Evolutionary conservation across 1,284 basidiomycete species (phyloP).

Genomic region (Mycena sp.): DNA sequence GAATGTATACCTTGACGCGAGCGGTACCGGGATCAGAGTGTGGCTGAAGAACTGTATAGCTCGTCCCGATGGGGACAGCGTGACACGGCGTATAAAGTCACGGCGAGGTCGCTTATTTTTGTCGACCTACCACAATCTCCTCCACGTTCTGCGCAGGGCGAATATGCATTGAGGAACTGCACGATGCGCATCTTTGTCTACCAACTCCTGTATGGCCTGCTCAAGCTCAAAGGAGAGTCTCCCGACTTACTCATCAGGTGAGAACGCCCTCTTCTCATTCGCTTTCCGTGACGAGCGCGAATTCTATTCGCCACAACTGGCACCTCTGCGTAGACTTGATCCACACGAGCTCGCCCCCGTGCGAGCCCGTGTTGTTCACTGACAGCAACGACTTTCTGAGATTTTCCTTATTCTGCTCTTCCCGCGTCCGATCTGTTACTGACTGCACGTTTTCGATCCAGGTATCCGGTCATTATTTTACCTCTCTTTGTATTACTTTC

Average conservation of each 20-base stretch:
- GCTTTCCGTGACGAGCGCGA: conserved; percentile 77
- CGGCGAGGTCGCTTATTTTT: too few relatives aligned
- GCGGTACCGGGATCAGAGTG: conserved; percentile 3
- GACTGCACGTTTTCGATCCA: conserved; percentile 10
- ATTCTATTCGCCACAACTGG: conserved; percentile 78
- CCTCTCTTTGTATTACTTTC: conserved; percentile 4
- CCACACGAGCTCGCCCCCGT: conserved; percentile 47
- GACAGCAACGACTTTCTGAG: conserved; percentile 87
- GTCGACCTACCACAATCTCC: too few relatives aligned
- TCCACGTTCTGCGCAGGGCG: too few relatives aligned
- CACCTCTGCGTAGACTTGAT: conserved; percentile 89
- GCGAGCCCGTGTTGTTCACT: conserved; percentile 62
- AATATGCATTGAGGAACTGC: too few relatives aligned
- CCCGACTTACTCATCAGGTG: too few relatives aligned
- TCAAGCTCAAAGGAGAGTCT: too few relatives aligned
- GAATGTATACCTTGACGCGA: conserved; percentile 25
- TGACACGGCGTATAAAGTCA: too few relatives aligned
- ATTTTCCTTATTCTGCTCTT: conserved; percentile 37
- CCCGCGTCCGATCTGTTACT: conserved; percentile 10
- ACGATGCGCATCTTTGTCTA: too few relatives aligned
- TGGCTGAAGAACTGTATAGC: background rate
- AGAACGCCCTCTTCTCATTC: conserved; percentile 19
- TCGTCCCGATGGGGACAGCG: too few relatives aligned
- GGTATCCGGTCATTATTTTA: background rate
- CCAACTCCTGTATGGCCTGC: too few relatives aligned